Evolutionary conservation across 176 grass and related monocot species (phyloP), one percentile per base, ranked within the genome.

Genomic region (Zoysia japonica): DNA sequence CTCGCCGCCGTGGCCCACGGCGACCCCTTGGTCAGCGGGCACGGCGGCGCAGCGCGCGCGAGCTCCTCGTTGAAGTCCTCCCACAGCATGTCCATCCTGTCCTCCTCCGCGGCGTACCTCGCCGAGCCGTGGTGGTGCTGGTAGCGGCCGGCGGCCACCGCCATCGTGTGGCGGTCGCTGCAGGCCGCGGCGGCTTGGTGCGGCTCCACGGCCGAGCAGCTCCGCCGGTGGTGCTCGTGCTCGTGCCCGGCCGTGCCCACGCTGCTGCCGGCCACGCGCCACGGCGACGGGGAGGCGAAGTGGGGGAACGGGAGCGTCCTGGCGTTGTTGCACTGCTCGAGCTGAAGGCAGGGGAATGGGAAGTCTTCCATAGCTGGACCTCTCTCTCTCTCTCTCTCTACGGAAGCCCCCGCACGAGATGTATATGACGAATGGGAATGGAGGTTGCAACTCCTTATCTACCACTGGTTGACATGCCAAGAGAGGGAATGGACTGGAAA

Each of bases 41-140:
- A 89, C 60, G 78, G 78, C 67, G 68, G 52, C 11, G 78, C 63
- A 11, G 63, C 65, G 12, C 78, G 7, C 52, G 74, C 47, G 43
- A 94, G 82, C 74, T 97, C 94, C 67, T 97, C 94, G 68, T 97
- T 97, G 87, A 97, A 97, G 86, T 90, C 80, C 77, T 97, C 94
- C 94, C 94, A 97, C 68, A 97, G 79, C 89, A 94, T 88, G 82
- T 97, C 94, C 94, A 97, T 97, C 87, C 84, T 92, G 74, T 90
- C 83, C 75, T 61, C 59, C 36, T 94, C 94, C 65, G 41, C 68
- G 59, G 72, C 41, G 52, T 48, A 78, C 84, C 76, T 61, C 40
- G 57, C 69, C 17, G 62, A 72, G 20, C 86, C 66, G 59, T 66
- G 54, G 36, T 40, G 38, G 15, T 50, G 42, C 11, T 14, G 39